phyloP scores from a whole-genome alignment of 2,329 filamentous ascomycete species.

The Xylariaceae sp. region DNA sequence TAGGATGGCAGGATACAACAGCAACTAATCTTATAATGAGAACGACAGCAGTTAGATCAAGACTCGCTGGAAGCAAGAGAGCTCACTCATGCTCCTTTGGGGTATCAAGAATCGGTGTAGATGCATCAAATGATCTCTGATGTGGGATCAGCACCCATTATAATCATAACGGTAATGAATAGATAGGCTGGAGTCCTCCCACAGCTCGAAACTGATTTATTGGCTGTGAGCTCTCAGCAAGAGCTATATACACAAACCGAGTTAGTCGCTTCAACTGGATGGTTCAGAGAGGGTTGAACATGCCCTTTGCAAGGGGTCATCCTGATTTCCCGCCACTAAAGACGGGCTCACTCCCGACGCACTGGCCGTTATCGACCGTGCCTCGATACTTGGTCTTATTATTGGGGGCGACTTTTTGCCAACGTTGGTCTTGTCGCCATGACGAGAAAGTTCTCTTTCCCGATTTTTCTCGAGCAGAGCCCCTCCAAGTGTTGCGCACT shows the following conservation, averaged over 20 bases:
- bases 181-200: neutral
- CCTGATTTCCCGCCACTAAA: conserved; percentile 63
- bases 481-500: conserved; percentile 90
- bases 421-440: conserved; percentile 54
- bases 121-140: conserved; percentile 23
- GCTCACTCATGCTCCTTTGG: conserved; percentile 8
- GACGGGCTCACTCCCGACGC: conserved; percentile 67
- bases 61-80: conserved; percentile 10
- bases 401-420: conserved; percentile 43
- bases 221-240: conserved; percentile 42
- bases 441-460: conserved; percentile 62
- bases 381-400: conserved; percentile 46
- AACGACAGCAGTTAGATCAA: conserved; percentile 32
- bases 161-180: neutral
- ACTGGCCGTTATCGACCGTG: conserved; percentile 72
- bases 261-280: conserved; percentile 38
- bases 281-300: conserved; percentile 55
- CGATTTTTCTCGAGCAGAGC: conserved; percentile 79
- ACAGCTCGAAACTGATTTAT: conserved; percentile 32
- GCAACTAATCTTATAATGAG: conserved; percentile 28
- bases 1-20: conserved; percentile 31
- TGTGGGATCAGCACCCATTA: conserved; percentile 1
- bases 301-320: conserved; percentile 62
- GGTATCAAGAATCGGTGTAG: conserved; percentile 31
- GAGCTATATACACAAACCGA: conserved; percentile 35